Evolutionary conservation across 2,329 filamentous ascomycete genomes (phyloP), one percentile per base, ranked within the genome.

Genomic region (Xylariomycetidae sp.): DNA sequence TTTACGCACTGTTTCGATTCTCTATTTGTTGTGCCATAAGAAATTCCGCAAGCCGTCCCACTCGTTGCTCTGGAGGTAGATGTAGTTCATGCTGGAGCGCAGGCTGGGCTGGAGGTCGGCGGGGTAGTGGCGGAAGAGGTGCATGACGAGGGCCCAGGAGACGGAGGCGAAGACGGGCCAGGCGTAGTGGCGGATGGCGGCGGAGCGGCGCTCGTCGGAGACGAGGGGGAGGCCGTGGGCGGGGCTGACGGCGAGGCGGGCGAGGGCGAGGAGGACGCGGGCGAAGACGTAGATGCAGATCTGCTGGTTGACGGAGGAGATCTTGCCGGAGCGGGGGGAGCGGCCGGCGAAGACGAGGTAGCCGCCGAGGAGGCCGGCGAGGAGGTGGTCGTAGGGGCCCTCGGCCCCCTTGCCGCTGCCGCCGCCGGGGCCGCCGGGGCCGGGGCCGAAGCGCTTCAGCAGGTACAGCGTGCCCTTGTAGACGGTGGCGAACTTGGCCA

Each of bases 231-330:
- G 51, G 34, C 72, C 71, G 2, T 54, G 52, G 26, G 68, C 68
- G 2, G 74, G 74, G 59, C 86, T 81, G 43, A 96, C 78, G 36
- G 85, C 77, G 37, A 96, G 67, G 53, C 87, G 86, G 19, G 89
- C 92, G 16, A 93, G 65, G 7, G 85, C 86, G 20, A 98, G 75
- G 40, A 83, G 73, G 12, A 95, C 92, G 46, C 92, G 80, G 29
- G 92, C 92, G 56, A 95, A 95, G 43, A 98, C 85, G 67, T 98
- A 98, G 51, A 96, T 85, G 59, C 95, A 88, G 57, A 98, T 98
- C 70, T 98, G 90, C 68, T 95, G 87, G 64, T 82, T 94, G 42
- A 95, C 82, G 44, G 78, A 83, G 40, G 82, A 84, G 53, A 86
- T 79, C 57, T 74, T 74, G 49, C 82, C 82, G 23, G 63, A 67